Evolutionary conservation across 2,329 filamentous ascomycete species (phyloP).

Genomic region (Trichoderma harzianum): DNA sequence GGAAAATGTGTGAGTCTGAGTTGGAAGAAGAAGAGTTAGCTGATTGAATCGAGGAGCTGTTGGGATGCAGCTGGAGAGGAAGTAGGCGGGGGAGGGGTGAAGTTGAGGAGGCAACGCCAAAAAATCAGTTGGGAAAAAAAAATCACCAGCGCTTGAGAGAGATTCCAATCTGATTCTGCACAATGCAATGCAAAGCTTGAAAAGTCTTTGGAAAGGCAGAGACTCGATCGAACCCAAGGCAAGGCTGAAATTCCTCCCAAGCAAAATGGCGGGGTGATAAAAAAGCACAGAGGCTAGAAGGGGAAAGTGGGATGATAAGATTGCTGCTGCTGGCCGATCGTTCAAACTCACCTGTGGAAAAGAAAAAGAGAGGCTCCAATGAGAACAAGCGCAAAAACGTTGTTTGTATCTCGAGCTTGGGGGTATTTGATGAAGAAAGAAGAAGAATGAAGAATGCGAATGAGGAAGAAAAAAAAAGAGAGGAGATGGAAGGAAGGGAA

Average conservation of each 20-base stretch:
- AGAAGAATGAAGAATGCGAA: constrained; percentile 19
- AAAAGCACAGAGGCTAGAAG: constrained; percentile 11
- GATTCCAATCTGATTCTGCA: not conserved
- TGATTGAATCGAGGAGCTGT: constrained; percentile 23
- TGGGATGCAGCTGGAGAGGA: not conserved
- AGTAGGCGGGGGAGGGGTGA: not conserved
- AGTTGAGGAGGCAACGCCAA: not conserved
- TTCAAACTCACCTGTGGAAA: constrained; percentile 17
- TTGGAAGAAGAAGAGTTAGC: constrained; percentile 21
- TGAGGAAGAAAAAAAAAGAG: constrained; percentile 21
- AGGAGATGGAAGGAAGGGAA: constrained; percentile 24
- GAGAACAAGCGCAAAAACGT: not conserved
- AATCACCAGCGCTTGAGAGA: not conserved
- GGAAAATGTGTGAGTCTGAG: constrained; percentile 29
- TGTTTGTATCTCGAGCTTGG: not conserved
- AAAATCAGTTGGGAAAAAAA: not conserved
- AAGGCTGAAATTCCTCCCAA: constrained; percentile 14
- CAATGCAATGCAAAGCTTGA: not conserved
- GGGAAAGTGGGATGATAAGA: constrained; percentile 20
- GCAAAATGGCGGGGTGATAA: constrained; percentile 13
- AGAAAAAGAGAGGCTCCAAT: constrained; percentile 18
- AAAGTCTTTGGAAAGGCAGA: not conserved
- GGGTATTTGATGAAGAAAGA: constrained; percentile 25
- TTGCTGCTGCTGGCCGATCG: not conserved
- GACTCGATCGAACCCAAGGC: not conserved